phyloP scores from a whole-genome alignment of 495 filamentous ascomycete species.

The Trichoderma virens region DNA sequence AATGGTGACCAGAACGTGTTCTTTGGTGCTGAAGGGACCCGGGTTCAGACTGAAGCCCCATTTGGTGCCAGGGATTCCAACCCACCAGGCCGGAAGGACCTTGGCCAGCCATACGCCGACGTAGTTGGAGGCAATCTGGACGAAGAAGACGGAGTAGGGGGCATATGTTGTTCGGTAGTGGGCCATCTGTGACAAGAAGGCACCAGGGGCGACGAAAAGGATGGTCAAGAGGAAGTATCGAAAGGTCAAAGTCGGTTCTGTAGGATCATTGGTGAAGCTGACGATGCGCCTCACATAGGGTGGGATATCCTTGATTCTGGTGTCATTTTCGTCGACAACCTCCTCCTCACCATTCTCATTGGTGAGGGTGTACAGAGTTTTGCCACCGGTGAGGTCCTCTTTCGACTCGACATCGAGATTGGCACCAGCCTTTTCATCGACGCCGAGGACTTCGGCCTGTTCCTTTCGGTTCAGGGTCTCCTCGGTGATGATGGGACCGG shows the following conservation, averaged over 20 bases:
- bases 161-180: conserved; percentile 46
- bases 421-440: background rate
- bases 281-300: conserved; percentile 44
- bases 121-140: conserved; percentile 49
- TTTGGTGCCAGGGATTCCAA: conserved; percentile 40
- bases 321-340: conserved; percentile 33
- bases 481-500: background rate
- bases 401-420: background rate
- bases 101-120: conserved; percentile 46
- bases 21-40: conserved; percentile 49
- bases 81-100: conserved; percentile 36
- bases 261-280: conserved; percentile 45
- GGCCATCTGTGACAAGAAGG: conserved; percentile 46
- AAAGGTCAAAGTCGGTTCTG: conserved; percentile 46
- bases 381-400: conserved; percentile 1
- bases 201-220: conserved; percentile 46
- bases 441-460: background rate
- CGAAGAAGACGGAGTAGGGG: conserved; percentile 51
- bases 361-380: background rate
- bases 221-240: conserved; percentile 46
- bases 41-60: conserved; percentile 47
- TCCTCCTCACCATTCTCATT: conserved; percentile 15
- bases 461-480: background rate
- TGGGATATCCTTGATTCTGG: conserved; percentile 40
- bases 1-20: conserved; percentile 49